Base-by-base conservation (phyloP, 2,329 filamentous ascomycete species). In the Cephalotrichum gorgonifer region DNA sequence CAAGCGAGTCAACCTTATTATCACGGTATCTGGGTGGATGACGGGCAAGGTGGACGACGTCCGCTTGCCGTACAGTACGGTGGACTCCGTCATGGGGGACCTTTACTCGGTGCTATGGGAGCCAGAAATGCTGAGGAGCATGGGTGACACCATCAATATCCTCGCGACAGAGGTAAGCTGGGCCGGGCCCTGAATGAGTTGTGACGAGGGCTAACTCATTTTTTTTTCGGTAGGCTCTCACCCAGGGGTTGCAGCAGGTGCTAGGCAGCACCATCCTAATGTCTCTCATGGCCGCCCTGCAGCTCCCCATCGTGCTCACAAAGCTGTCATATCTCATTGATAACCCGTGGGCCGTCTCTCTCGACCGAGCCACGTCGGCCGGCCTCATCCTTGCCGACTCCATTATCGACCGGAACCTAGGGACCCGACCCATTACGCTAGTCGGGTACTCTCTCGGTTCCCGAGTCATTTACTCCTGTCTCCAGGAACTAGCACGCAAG, bases 61-160 rank as follows among this genome's bases (percentile, higher is more conserved):
- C 45, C 86, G 93, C 52, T 69, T 98, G 59, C 93, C 93, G 7
- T 98, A 86, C 66, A 96, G 89, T 69, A 98, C 94, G 0, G 85
- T 98, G 6, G 90, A 98, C 64, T 88, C 94, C 1, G 80, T 97
- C 54, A 98, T 98, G 93, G 93, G 93, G 12, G 93, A 98, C 62
- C 83, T 98, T 15, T 98, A 98, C 68, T 96, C 91, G 1, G 84
- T 98, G 11, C 73, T 94, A 51, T 98, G 93, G 90, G 93, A 98
- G 65, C 94, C 93, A 3, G 93, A 98, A 62, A 95, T 98, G 90
- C 76, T 98, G 61, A 85, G 82, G 57, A 95, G 88, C 66, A 98
- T 96, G 84, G 93, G 93, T 78, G 88, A 93, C 63, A 98, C 93
- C 43, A 97, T 98, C 60, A 96, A 96, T 59, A 97, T 98, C 66